Evolutionary conservation across 1,284 basidiomycete genomes (phyloP), one percentile per base, ranked within the genome.

Genomic region (Irpex sp.): DNA sequence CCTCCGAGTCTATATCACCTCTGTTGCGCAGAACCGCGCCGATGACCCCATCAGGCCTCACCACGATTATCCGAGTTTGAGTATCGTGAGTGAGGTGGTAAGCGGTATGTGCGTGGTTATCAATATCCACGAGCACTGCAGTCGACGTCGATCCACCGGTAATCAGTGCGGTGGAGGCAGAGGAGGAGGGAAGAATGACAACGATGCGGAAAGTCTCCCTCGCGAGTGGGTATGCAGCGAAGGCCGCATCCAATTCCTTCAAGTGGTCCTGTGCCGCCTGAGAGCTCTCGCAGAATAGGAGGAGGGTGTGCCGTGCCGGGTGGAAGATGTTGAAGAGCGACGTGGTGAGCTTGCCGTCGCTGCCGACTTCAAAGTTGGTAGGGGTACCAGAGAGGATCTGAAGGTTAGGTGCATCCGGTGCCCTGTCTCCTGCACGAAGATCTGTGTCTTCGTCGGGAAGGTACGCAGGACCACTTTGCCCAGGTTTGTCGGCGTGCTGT

Each of bases 401-500:
- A 6, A 80, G 70, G 8, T 67, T 73, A 17, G 78, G 71, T 3
- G 79, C 75, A 51, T 81, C 78, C 1, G 79, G 80, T 34, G 72
- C 73, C 9, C 73, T 58, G 60, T 74, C 72, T 4, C 72, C 73
- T 21, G 66, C 71, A 2, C 63, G 52, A 15, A 81, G 34, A 21
- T 52, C 56, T 11, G 60, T 62, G 17, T 52, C 54, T 15, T 48
- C 59, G 11, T 62, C 58, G n/a, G 62, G 59, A 1, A 57, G 37
- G 19, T 57, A 62, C 13, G 60, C 31, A 34, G 31, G 31, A 34
- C 31, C 31, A 1, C 31, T 34, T 34, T 34, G 31, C 5, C 31
- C 31, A 6, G 61, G 31, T 64, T 49, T 31, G 67, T 54, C 60
- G 58, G 36, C 48, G 9, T 51, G 44, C 3, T 62, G 61, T 11